A percentile compares a stretch with the other conserved stretches of the same genome.
Conservation (phyloP, 306 rosid genomes). For the Myrica gale region DNA sequence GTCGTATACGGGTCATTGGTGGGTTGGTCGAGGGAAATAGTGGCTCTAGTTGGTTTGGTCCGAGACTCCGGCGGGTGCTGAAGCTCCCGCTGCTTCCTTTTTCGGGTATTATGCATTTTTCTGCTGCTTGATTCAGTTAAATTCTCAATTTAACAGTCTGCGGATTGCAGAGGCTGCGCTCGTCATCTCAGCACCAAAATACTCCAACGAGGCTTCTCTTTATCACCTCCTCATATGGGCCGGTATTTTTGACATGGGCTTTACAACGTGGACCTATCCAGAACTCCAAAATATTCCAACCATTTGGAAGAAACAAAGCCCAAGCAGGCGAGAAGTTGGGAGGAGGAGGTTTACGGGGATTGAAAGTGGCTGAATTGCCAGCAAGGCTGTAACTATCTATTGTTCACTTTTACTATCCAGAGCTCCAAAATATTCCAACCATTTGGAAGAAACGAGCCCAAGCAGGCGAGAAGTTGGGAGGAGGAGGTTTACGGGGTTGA, state of each 20-base stretch:
- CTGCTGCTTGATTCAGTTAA: background rate
- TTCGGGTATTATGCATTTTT: slow-evolving; percentile 41
- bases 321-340: no score
- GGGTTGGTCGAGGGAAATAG: slow-evolving; percentile 2
- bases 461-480: no score
- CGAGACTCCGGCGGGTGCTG: slow-evolving; percentile 5
- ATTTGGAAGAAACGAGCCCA: no score
- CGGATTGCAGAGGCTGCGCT: background rate
- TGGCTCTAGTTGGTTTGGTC: slow-evolving; percentile 27
- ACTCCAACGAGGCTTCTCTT: background rate
- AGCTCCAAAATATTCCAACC: no score
- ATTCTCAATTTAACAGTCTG: background rate
- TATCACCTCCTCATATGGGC: background rate
- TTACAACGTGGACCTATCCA: background rate
- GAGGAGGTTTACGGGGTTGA: no score
- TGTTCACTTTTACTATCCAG: no score
- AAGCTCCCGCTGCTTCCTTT: slow-evolving; percentile 37
- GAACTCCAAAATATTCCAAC: background rate
- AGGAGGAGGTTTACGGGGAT: no score
- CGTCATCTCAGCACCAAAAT: background rate
- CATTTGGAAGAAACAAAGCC: no score
- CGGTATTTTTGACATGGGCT: background rate
- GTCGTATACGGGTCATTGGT: slow-evolving; percentile 51
- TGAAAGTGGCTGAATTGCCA: no score
- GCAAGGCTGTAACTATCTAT: no score